Evolutionary conservation across 2,329 filamentous ascomycete genomes (phyloP), one percentile per base, ranked within the genome.

Genomic region (Cucurbitaria berberidis): DNA sequence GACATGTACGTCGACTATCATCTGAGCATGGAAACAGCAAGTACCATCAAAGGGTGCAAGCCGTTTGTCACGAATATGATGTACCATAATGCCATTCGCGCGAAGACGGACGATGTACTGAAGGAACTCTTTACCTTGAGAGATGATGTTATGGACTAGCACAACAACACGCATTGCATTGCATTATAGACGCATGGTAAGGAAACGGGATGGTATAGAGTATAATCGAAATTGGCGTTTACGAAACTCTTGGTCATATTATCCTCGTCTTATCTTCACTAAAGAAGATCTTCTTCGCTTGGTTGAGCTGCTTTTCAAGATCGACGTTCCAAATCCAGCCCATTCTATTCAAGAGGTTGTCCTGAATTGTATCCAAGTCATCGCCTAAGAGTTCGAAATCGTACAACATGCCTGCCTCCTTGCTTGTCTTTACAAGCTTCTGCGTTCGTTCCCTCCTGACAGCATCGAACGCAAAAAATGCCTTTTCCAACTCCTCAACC

Each of bases 1-100:
- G 92, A 96, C 70, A 95, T 97, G 90, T 97, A 96, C 67, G 93
- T 98, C 26, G 89, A 96, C 68, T 89, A 85, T 62, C 85, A 85
- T 6, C 78, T 92, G 48, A 89, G 90, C 8, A 82, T 84, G 64
- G 85, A 89, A 63, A 96, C 91, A 15, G 91, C 90, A 9, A 78
- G 78, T 35, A 84, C 87, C 67, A 89, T 97, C 70, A 88, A 85
- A 70, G 87, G 86, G 1, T 88, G 86, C 70, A 92, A 91, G 77
- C 86, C 90, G 35, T 95, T 89, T 65, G 85, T 95, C 68, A 96
- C 91, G 34, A 97, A 96, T 72, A 81, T 83, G 21, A 85, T 96
- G 82, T 95, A 95, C 69, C 93, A 98, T 74, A 89, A 95, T 68
- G 93, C 89, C 0, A 73, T 97, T 38, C 82, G 90, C 53, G 82